These are phyloP conservation scores for Amauroascus verrucosus DNA, from an alignment of 2,329 filamentous ascomycete genomes.

Conservation along the genomic window DNA sequence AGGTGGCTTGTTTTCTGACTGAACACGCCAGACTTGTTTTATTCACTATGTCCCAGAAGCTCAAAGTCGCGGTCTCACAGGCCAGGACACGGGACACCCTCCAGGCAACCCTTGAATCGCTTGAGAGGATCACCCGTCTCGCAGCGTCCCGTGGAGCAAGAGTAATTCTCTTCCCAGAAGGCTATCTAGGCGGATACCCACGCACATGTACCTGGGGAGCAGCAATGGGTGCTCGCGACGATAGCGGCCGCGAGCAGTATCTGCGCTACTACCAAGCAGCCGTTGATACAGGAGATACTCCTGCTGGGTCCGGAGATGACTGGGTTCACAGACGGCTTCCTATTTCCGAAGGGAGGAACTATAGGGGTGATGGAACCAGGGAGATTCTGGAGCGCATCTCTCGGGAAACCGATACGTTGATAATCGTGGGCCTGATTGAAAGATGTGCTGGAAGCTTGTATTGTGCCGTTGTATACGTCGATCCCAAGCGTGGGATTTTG, in stretches of 20 bases:
- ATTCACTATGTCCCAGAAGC: constrained; percentile 29
- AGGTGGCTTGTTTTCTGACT: too few relatives aligned
- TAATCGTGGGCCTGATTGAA: constrained; percentile 73
- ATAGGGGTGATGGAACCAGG: constrained; percentile 62
- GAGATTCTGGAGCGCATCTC: constrained; percentile 71
- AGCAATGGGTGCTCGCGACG: constrained; percentile 57
- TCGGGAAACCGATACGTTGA: constrained; percentile 65
- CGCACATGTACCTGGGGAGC: constrained; percentile 69
- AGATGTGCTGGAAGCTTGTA: constrained; percentile 72
- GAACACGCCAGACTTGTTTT: too few relatives aligned
- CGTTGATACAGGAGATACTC: constrained; percentile 76
- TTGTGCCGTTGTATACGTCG: constrained; percentile 72
- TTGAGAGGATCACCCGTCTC: constrained; percentile 51
- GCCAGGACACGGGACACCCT: constrained; percentile 35
- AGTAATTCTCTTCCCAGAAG: constrained; percentile 81
- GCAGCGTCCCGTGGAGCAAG: constrained; percentile 54
- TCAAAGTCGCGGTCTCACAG: constrained; percentile 40
- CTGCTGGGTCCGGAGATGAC: constrained; percentile 54
- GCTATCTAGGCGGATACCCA: constrained; percentile 84
- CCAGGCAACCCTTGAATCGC: constrained; percentile 53
- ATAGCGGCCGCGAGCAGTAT: constrained; percentile 68
- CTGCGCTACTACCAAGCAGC: constrained; percentile 67
- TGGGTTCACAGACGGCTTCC: constrained; percentile 59
- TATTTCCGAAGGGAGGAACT: constrained; percentile 41
- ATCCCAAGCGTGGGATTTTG: constrained; percentile 58